phyloP scores from a whole-genome alignment of 345 rosid genomes.

The Xanthoceras sorbifolium region DNA sequence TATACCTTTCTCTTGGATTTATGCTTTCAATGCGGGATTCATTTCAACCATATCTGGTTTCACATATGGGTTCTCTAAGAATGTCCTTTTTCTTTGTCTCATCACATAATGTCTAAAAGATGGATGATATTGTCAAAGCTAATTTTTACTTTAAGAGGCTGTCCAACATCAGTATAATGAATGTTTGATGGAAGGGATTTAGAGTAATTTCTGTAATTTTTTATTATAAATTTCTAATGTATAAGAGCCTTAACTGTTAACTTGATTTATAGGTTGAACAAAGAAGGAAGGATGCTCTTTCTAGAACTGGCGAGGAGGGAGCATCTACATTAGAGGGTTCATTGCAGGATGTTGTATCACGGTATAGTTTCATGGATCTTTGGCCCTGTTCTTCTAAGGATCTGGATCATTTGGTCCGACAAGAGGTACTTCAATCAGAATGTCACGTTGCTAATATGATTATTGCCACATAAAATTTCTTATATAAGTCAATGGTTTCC shows the following conservation, averaged over 20 bases:
- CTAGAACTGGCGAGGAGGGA: conserved; percentile 69
- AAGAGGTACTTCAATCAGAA: conserved; percentile 64
- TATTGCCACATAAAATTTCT: neutral
- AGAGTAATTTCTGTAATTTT: neutral
- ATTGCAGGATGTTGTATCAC: conserved; percentile 75
- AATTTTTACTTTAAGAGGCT: neutral
- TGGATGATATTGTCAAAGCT: neutral
- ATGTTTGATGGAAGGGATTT: neutral
- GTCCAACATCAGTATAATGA: neutral
- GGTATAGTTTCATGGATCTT: conserved; percentile 93
- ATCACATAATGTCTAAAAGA: neutral
- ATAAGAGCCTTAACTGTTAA: conserved; percentile 15
- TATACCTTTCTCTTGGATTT: too few species aligned
- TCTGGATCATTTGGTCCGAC: conserved; percentile 80
- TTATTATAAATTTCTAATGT: neutral
- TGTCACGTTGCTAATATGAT: neutral
- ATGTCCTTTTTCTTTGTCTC: neutral
- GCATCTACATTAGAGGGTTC: conserved; percentile 59
- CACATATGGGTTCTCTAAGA: too few species aligned
- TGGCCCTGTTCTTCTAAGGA: conserved; percentile 90
- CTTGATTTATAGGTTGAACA: conserved; percentile 72
- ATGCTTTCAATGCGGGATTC: too few species aligned
- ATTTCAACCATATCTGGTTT: too few species aligned
- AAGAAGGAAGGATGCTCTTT: conserved; percentile 90
- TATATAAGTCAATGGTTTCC: neutral